Base-by-base conservation (phyloP, 306 rosid species). In the Cucurbita ficifolia region DNA sequence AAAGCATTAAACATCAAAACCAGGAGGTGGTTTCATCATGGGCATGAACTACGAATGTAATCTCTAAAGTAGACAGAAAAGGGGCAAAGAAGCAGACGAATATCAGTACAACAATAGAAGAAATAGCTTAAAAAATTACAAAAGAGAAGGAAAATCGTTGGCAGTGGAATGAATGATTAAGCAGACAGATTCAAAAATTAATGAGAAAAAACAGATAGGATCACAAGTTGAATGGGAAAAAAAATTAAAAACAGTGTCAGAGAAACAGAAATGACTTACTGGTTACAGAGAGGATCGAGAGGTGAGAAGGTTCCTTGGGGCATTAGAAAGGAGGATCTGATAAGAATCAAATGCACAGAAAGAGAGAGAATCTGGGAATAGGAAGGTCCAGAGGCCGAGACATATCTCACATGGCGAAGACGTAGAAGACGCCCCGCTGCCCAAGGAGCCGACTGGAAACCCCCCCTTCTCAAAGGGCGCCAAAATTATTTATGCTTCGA, bases 381-480 rank as follows among this genome's bases (percentile, higher is more conserved):
- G 76, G 83, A 84, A 86, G 96, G 92, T 81, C 19, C 92, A 73
- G 81, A 40, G 75, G 83, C 77, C 98, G 87, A 93, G 94, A 73
- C 87, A 82, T 59, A 61, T 67, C 77, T 89, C 98, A 90, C 98
- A 91, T 90, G 98, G 95, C 82, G 64, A 63, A 64, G 46, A 76
- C 94, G 86, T 68, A 74, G 62, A 82, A 82, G 14, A 75, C 89
- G 85, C 85, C 74, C 81, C 89, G 75, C 83, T 78, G 85, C 82
- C 81, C 72, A 70, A 77, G 79, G 22, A 61, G 63, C 59, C n/a
- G 13, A 61, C 7, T 48, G 70, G 38, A 22, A 19, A 53, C 4
- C 10, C 18, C n/a, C 50, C 49, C 24, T 12, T 58, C 33, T 21
- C 36, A 57, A 74, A 57, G 38, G 56, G 77, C 71, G 77, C 70